These are phyloP conservation scores for Aspergillus piperis DNA, from an alignment of 2,329 filamentous ascomycete species.

Conservation along the genomic window DNA sequence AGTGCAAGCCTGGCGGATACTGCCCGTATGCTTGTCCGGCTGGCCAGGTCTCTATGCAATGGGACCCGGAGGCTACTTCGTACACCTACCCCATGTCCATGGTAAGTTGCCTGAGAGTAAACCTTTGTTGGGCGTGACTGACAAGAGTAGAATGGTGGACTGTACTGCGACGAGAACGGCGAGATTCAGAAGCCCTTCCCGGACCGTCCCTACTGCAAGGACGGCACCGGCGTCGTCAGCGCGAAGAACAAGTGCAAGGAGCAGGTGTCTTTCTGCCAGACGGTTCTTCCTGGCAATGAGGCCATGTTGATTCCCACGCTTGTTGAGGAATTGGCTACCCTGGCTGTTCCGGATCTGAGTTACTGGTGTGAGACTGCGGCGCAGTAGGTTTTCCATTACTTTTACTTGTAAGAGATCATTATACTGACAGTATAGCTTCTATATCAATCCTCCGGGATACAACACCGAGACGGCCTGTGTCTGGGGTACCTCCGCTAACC, in stretches of 20 bases:
- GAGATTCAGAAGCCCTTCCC: slow-evolving; percentile 69
- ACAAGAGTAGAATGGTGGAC: slow-evolving; percentile 64
- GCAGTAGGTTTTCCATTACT: slow-evolving; percentile 58
- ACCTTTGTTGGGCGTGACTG: slow-evolving; percentile 13
- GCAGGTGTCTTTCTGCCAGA: slow-evolving; percentile 73
- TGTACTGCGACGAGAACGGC: slow-evolving; percentile 70
- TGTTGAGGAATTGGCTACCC: slow-evolving; percentile 56
- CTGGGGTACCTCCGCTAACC: slow-evolving; percentile 66
- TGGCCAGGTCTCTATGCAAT: slow-evolving; percentile 76
- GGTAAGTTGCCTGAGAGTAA: slow-evolving; percentile 51
- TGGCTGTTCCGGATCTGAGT: slow-evolving; percentile 68
- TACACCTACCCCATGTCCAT: slow-evolving; percentile 72
- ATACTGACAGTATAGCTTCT: slow-evolving; percentile 56
- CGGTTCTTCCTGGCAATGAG: slow-evolving; percentile 75
- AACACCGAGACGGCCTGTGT: slow-evolving; percentile 63
- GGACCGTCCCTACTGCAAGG: slow-evolving; percentile 67
- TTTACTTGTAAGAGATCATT: too few relatives aligned
- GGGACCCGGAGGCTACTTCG: slow-evolving; percentile 67
- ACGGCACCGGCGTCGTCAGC: slow-evolving; percentile 65
- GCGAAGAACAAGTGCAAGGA: slow-evolving; percentile 66
- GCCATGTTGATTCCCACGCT: slow-evolving; percentile 80
- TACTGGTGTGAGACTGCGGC: slow-evolving; percentile 75
- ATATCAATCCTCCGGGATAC: slow-evolving; percentile 74
- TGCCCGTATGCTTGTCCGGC: slow-evolving; percentile 77
- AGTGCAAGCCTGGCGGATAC: slow-evolving; percentile 67